Percentiles rank a stretch among this genome's conserved stretches.
These are phyloP conservation scores for Lentithecium fluviatile DNA, from an alignment of 495 filamentous ascomycete genomes.

Conservation along the genomic window DNA sequence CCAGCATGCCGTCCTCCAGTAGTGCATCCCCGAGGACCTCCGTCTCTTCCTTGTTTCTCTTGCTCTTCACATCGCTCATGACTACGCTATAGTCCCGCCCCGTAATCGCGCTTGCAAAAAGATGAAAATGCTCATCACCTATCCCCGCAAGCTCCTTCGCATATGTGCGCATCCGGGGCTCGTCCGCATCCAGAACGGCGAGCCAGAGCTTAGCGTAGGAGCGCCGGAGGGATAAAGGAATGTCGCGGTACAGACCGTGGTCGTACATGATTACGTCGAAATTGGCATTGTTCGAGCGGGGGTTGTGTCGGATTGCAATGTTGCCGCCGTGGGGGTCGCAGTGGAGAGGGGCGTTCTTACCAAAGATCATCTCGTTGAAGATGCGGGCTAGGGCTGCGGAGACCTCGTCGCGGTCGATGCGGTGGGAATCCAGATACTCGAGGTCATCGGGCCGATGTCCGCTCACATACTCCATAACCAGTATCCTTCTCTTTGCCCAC, in stretches of 20 bases:
- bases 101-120: constrained; percentile 96
- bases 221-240: constrained; percentile 71
- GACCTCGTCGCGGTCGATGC: constrained; percentile 93
- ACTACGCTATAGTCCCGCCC: constrained; percentile 84
- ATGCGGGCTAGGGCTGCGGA: constrained; percentile 86
- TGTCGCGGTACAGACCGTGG: constrained; percentile 94
- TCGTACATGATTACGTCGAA: constrained; percentile 99
- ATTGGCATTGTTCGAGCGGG: constrained; percentile 60
- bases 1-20: constrained; percentile 81
- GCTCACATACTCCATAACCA: constrained; percentile 93
- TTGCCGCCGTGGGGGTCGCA: constrained; percentile 99
- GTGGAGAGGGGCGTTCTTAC: constrained; percentile 81
- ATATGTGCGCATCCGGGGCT: constrained; percentile 80
- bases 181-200: constrained; percentile 85
- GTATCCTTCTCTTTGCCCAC: constrained; percentile 83
- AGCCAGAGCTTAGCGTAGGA: constrained; percentile 98
- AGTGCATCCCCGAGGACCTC: constrained; percentile 71
- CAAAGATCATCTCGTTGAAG: constrained; percentile 99
- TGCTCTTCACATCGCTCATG: constrained; percentile 59
- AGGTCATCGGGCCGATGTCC: constrained; percentile 89
- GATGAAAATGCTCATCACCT: constrained; percentile 85
- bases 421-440: constrained; percentile 75
- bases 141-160: constrained; percentile 86
- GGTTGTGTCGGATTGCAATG: constrained; percentile 82
- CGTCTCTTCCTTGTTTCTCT: constrained; percentile 69